Percentiles rank a stretch among this genome's conserved stretches.
These are phyloP conservation scores for Annulohypoxylon maeteangense DNA, from an alignment of 495 filamentous ascomycete species.

Conservation along the genomic window DNA sequence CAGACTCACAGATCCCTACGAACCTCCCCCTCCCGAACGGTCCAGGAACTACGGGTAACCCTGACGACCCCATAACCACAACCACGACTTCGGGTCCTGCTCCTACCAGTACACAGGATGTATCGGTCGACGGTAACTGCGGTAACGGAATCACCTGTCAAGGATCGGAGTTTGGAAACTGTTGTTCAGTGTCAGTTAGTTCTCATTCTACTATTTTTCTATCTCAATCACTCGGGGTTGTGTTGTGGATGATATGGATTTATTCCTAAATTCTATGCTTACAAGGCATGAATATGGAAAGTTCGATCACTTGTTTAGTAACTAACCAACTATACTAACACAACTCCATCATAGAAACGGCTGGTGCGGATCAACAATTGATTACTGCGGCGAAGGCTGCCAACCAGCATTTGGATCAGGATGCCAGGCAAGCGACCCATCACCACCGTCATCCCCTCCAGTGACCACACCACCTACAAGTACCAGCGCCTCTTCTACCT, in stretches of 20 bases:
- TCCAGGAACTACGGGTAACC: conserved; percentile 15
- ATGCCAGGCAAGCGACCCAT: conserved; percentile 43
- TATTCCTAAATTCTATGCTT: not conserved
- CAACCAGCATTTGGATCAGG: conserved; percentile 53
- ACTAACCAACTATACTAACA: conserved; percentile 5
- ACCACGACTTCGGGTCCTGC: conserved; percentile 23
- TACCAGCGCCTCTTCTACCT: conserved; percentile 26
- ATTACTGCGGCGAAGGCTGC: conserved; percentile 55
- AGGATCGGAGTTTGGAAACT: conserved; percentile 53
- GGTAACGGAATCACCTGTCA: conserved; percentile 57
- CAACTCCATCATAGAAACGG: conserved; percentile 38
- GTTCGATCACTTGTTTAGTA: not conserved
- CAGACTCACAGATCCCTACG: conserved; percentile 32
- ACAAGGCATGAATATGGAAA: conserved; percentile 26
- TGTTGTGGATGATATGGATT: not conserved
- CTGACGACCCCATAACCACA: conserved; percentile 31
- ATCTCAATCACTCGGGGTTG: not conserved
- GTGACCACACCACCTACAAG: conserved; percentile 27
- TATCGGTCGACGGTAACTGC: conserved; percentile 52
- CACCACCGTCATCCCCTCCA: conserved; percentile 21
- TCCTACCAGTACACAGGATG: conserved; percentile 40
- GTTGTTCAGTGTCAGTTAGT: conserved; percentile 53
- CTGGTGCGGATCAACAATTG: conserved; percentile 52
- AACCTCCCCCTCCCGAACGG: conserved; percentile 27
- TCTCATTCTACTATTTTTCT: conserved; percentile 1